Percentiles rank a stretch among this genome's conserved stretches.
Conservation (phyloP, 352 stramenopile species). For the Phytophthora sansomeana region DNA sequence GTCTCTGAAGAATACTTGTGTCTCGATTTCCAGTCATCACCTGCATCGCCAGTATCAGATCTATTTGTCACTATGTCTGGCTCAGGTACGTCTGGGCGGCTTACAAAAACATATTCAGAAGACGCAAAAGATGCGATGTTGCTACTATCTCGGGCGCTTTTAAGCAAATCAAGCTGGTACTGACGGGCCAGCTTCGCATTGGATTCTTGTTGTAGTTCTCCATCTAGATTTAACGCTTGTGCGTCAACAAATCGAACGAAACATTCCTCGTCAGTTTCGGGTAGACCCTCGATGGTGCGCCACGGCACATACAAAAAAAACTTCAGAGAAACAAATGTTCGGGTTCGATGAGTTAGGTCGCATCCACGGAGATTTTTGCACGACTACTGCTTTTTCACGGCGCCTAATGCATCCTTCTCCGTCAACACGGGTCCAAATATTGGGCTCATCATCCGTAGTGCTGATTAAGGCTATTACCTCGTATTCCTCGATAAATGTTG, state of each 20-base stretch:
- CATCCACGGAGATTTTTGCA: constrained; percentile 9
- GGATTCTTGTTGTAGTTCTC: constrained; percentile 7
- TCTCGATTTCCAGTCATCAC: constrained; percentile 1
- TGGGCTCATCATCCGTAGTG: background rate
- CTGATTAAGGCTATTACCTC: background rate
- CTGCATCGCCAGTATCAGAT: background rate
- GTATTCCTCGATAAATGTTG: constrained; percentile 9
- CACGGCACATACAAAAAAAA: constrained; percentile 5
- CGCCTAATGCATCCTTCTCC: constrained; percentile 4
- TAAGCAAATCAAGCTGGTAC: constrained; percentile 12
- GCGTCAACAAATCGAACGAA: constrained; percentile 6
- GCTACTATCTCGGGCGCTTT: background rate
- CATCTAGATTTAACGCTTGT: background rate
- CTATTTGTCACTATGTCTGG: background rate
- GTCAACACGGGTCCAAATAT: constrained; percentile 3
- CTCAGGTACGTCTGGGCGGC: background rate
- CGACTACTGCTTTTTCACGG: background rate
- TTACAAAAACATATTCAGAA: constrained; percentile 16
- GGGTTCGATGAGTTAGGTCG: background rate
- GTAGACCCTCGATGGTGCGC: background rate
- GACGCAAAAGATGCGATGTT: background rate
- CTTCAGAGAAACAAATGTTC: constrained; percentile 8
- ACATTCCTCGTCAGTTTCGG: constrained; percentile 1
- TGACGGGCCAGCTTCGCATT: constrained; percentile 14
- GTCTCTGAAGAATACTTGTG: background rate